A percentile compares a stretch with the other conserved stretches of the same genome.
Conservation (phyloP, 768 basidiomycete species). For the Cystofilobasidium ferigula region DNA sequence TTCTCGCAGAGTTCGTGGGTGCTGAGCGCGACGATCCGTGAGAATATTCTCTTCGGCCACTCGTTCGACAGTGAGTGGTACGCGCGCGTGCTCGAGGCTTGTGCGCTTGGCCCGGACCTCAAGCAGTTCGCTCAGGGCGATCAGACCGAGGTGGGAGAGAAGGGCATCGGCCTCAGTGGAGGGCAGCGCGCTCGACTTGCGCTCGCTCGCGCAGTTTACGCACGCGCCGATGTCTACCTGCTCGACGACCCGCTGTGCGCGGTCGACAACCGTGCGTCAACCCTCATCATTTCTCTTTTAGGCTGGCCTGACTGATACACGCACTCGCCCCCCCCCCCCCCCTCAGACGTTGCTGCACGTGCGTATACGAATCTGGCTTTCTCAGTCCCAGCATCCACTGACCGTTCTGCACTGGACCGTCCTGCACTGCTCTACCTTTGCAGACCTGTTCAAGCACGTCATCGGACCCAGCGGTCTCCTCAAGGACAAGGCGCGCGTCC, state of each 20-base stretch:
- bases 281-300: too few species aligned
- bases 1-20: slow-evolving; percentile 85
- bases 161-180: slow-evolving; percentile 34
- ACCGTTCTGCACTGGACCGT: neutral
- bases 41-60: slow-evolving; percentile 87
- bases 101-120: slow-evolving; percentile 72
- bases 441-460: slow-evolving; percentile 52
- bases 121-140: slow-evolving; percentile 70
- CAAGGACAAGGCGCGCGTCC: slow-evolving; percentile 66
- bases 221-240: slow-evolving; percentile 80
- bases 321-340: neutral
- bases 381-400: too few species aligned
- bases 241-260: slow-evolving; percentile 78
- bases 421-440: neutral
- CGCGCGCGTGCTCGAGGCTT: slow-evolving; percentile 72
- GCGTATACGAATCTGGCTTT: neutral
- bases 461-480: slow-evolving; percentile 76
- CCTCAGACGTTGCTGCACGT: slow-evolving; percentile 24
- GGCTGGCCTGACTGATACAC: neutral
- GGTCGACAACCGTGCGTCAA: slow-evolving; percentile 41
- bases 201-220: slow-evolving; percentile 72
- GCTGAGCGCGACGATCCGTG: slow-evolving; percentile 69
- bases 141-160: slow-evolving; percentile 39
- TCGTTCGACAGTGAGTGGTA: slow-evolving; percentile 69
- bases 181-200: slow-evolving; percentile 39